Percentiles rank a stretch among this genome's conserved stretches.
These are phyloP conservation scores for Penicillium coffeae DNA, from an alignment of 495 filamentous ascomycete species.

Conservation along the genomic window DNA sequence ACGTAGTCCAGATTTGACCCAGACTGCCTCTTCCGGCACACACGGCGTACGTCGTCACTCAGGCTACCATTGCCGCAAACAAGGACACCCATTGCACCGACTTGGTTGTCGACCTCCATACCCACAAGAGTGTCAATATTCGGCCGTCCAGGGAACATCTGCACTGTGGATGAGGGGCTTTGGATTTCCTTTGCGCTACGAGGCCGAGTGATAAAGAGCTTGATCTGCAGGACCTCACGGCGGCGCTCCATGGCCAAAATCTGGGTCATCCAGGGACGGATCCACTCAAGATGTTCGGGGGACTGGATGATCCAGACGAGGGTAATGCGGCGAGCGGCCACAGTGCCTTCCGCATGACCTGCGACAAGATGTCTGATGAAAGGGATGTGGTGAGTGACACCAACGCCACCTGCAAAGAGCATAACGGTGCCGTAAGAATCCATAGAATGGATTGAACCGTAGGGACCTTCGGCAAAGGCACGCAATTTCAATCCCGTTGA, in stretches of 20 bases:
- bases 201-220: conserved; percentile 84
- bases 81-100: conserved; percentile 86
- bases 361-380: conserved; percentile 77
- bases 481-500: conserved; percentile 46
- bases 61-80: conserved; percentile 87
- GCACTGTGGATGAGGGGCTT: conserved; percentile 67
- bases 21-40: conserved; percentile 63
- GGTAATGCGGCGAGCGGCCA: conserved; percentile 73
- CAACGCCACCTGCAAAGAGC: conserved; percentile 86
- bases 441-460: conserved; percentile 75
- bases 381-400: conserved; percentile 93
- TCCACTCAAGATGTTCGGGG: conserved; percentile 86
- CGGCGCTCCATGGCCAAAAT: conserved; percentile 75
- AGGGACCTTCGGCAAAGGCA: conserved; percentile 80
- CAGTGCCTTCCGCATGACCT: conserved; percentile 67
- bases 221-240: conserved; percentile 74
- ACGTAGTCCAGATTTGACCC: conserved; percentile 69
- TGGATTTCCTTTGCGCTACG: conserved; percentile 67
- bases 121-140: conserved; percentile 72
- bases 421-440: conserved; percentile 87
- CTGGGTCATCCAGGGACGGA: conserved; percentile 85
- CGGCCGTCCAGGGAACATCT: conserved; percentile 80
- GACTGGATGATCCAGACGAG: conserved; percentile 92
- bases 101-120: conserved; percentile 70
- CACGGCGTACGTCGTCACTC: conserved; percentile 76